phyloP scores from a whole-genome alignment of 495 filamentous ascomycete species.

The Penicillium pancosmium region DNA sequence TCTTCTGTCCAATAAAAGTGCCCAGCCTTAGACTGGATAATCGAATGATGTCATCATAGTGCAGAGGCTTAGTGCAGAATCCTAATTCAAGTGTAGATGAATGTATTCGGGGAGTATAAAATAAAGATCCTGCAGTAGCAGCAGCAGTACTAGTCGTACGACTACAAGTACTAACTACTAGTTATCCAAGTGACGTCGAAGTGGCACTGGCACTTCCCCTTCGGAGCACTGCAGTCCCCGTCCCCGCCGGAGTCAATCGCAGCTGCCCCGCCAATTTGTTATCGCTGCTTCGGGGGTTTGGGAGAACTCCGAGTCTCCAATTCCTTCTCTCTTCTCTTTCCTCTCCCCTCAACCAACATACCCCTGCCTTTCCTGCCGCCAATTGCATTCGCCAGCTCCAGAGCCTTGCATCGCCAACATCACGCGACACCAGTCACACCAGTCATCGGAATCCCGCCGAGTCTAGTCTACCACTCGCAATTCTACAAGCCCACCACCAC shows the following conservation, averaged over 20 bases:
- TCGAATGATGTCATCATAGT: conserved; percentile 18
- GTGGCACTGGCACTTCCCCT: neutral
- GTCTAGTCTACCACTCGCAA: neutral
- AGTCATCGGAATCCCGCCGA: conserved; percentile 1
- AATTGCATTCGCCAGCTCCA: conserved; percentile 8
- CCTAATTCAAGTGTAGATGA: neutral
- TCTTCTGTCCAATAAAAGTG: conserved; percentile 12
- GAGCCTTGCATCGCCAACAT: neutral
- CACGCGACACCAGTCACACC: conserved; percentile 18
- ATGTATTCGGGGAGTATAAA: neutral
- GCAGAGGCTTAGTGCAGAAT: neutral
- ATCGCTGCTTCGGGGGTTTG: conserved; percentile 8
- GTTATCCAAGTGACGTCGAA: neutral
- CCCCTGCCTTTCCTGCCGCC: neutral
- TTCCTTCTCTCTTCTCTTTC: neutral
- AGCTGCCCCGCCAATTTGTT: conserved; percentile 29
- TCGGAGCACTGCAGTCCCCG: conserved; percentile 38
- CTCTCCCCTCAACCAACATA: neutral
- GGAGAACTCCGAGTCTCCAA: neutral
- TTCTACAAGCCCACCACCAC: neutral
- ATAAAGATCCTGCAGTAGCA: no score
- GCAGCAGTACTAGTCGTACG: no score
- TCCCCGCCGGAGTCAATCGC: conserved; percentile 18
- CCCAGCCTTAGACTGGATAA: neutral
- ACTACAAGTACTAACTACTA: no score